These are phyloP conservation scores for Theobroma cacao DNA, from an alignment of 345 rosid species.

Conservation along the genomic window DNA sequence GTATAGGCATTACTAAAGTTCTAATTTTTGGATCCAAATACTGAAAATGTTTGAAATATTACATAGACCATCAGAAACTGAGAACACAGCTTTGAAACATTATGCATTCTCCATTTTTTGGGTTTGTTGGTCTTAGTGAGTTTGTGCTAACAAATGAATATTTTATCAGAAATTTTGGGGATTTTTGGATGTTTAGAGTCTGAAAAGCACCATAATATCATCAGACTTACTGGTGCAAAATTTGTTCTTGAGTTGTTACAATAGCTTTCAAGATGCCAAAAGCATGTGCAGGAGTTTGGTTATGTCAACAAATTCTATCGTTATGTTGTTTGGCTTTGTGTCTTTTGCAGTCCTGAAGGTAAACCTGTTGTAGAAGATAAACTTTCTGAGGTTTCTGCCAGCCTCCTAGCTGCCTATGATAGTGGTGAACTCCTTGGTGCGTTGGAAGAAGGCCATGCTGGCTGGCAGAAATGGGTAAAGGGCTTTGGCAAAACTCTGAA, in stretches of 20 bases:
- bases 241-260: neutral
- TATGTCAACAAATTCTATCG: neutral
- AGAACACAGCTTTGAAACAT: neutral
- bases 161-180: neutral
- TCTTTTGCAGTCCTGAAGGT: conserved; percentile 59
- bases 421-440: conserved; percentile 67
- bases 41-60: neutral
- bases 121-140: neutral
- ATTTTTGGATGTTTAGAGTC: neutral
- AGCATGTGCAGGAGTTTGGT: neutral
- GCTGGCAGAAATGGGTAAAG: conserved; percentile 96
- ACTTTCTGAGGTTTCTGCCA: conserved; percentile 67
- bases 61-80: neutral
- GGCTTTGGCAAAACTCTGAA: conserved; percentile 70
- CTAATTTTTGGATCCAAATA: neutral
- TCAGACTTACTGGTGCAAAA: neutral
- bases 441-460: conserved; percentile 69
- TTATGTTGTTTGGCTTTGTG: neutral
- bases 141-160: neutral
- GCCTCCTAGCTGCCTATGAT: conserved; percentile 79
- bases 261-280: neutral
- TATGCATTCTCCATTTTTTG: neutral
- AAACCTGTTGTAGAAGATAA: conserved; percentile 62
- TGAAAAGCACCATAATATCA: neutral
- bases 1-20: neutral